Percentiles rank a stretch among this genome's conserved stretches.
Evolutionary conservation across 805 yeast genomes (phyloP).

Genomic region (Candida piceae): DNA sequence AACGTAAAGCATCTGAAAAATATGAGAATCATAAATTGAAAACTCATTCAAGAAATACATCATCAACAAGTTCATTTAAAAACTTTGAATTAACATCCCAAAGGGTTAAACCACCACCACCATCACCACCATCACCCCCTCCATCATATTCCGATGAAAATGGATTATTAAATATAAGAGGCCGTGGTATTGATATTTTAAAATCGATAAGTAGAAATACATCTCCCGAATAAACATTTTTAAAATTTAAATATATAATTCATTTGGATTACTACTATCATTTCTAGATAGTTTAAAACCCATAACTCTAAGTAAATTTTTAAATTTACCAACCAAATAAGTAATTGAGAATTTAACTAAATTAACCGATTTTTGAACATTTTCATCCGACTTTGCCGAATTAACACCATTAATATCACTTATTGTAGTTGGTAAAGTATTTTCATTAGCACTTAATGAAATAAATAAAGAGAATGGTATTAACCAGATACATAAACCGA

Average conservation of each 20-base stretch:
- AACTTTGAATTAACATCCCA: constrained; percentile 4
- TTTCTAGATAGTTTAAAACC: constrained; percentile 28
- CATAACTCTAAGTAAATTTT: constrained; percentile 63
- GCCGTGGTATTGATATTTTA: too few relatives aligned
- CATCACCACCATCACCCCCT: too few relatives aligned
- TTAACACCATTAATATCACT: constrained; percentile 26
- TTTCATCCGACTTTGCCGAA: constrained; percentile 15
- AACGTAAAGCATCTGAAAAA: constrained; percentile 3
- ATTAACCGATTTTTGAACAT: constrained; percentile 47
- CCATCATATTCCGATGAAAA: too few relatives aligned
- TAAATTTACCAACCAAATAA: constrained; percentile 40
- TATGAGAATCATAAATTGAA: constrained; percentile 1
- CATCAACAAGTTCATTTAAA: constrained; percentile 2
- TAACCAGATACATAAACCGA: constrained; percentile 91
- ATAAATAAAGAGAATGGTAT: constrained; percentile 91
- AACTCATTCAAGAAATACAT: background rate
- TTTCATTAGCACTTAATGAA: constrained; percentile 87
- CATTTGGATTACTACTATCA: constrained; percentile 23
- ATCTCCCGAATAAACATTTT: too few relatives aligned
- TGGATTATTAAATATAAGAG: too few relatives aligned
- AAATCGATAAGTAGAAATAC: too few relatives aligned
- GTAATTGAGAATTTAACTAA: constrained; percentile 64
- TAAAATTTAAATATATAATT: constrained; percentile 24
- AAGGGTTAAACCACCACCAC: too few relatives aligned
- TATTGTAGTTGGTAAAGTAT: constrained; percentile 58